Percentiles rank a stretch among this genome's conserved stretches.
Evolutionary conservation across 1,284 basidiomycete genomes (phyloP).

Genomic region (Irpex sp.): DNA sequence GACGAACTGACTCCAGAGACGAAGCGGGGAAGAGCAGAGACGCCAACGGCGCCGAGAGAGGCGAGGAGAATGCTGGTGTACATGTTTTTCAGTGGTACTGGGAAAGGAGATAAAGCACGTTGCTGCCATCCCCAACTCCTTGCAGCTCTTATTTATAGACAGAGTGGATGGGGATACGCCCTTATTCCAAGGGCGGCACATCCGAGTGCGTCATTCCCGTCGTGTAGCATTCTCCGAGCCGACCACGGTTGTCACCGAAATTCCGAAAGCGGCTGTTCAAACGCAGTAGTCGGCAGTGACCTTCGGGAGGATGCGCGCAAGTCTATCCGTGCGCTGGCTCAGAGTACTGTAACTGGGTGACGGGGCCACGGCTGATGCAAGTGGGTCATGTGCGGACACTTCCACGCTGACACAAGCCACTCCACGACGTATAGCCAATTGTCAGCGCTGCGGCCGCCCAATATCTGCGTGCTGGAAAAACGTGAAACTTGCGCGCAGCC

Average conservation of each 20-base stretch:
- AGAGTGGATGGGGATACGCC: neutral
- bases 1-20: too few relatives aligned
- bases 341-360: too few relatives aligned
- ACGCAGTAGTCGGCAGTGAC: neutral
- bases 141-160: neutral
- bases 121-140: neutral
- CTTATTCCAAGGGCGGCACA: neutral
- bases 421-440: neutral
- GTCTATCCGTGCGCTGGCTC: too few relatives aligned
- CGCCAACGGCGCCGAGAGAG: neutral
- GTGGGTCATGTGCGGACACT: neutral
- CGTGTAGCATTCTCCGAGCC: neutral
- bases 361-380: neutral
- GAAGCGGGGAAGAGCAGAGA: neutral
- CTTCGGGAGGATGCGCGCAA: neutral
- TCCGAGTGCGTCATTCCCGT: neutral
- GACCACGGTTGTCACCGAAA: neutral
- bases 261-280: neutral
- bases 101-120: neutral
- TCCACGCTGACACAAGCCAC: neutral
- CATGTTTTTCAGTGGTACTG: neutral
- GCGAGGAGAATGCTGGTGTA: neutral
- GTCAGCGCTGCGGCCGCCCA: neutral
- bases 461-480: neutral
- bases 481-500: neutral